Conservation (phyloP, 2,329 filamentous ascomycete species). For the Aspergillus sp. region DNA sequence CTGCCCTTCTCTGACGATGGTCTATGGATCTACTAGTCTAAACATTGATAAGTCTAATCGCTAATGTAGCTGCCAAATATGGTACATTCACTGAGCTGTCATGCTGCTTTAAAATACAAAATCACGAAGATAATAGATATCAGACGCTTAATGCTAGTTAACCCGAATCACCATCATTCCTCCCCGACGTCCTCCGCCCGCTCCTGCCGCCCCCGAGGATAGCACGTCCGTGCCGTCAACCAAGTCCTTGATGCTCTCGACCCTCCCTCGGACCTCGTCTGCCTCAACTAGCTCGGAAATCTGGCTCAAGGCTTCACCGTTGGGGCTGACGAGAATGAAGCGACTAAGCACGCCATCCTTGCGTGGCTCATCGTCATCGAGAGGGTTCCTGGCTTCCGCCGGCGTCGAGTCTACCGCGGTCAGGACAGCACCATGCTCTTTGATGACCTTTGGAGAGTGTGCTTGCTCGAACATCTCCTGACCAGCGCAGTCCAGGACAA, state of each 20-base stretch:
- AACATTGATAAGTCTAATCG: not conserved
- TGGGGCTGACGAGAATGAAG: conserved; percentile 41
- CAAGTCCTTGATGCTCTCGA: conserved; percentile 38
- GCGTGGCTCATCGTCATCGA: conserved; percentile 3
- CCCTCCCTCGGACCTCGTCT: conserved; percentile 35
- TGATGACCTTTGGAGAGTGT: conserved; percentile 36
- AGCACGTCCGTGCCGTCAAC: conserved; percentile 38
- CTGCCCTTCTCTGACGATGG: not conserved
- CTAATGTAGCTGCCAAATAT: not conserved
- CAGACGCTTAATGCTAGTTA: conserved; percentile 22
- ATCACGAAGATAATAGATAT: not conserved
- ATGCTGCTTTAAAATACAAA: not conserved
- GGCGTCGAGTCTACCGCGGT: conserved; percentile 36
- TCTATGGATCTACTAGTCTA: not conserved
- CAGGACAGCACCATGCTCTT: conserved; percentile 36
- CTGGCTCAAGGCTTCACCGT: conserved; percentile 34
- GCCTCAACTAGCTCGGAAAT: conserved; percentile 40
- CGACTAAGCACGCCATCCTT: conserved; percentile 31
- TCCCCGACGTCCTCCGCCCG: conserved; percentile 29
- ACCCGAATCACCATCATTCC: conserved; percentile 38
- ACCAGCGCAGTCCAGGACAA: conserved; percentile 45
- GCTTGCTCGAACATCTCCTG: conserved; percentile 36
- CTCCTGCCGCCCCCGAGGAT: conserved; percentile 30
- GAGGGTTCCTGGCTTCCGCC: conserved; percentile 18
- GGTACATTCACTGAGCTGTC: not conserved